Percentiles rank a stretch among this genome's conserved stretches.
phyloP scores from a whole-genome alignment of 2,329 filamentous ascomycete species.

The Aureobasidium lini region DNA sequence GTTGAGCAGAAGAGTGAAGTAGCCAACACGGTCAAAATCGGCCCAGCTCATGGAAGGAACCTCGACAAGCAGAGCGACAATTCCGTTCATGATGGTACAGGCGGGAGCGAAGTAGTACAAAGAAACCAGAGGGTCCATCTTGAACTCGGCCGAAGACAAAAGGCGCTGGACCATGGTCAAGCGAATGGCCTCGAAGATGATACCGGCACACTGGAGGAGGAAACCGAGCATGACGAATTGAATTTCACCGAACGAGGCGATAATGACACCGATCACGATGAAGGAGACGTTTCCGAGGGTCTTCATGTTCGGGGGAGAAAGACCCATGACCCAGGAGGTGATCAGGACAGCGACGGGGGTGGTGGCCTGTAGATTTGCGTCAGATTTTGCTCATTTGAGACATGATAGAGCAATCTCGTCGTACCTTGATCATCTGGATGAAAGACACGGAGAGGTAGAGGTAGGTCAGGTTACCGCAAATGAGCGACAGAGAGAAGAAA shows the following conservation, averaged over 20 bases:
- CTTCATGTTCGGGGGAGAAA: constrained; percentile 75
- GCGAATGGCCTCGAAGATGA: constrained; percentile 74
- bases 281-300: constrained; percentile 87
- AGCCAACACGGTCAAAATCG: constrained; percentile 66
- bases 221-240: constrained; percentile 78
- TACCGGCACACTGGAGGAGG: constrained; percentile 69
- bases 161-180: constrained; percentile 79
- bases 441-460: constrained; percentile 93
- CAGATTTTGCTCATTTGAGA: constrained; percentile 5
- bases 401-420: constrained; percentile 19
- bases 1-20: constrained; percentile 66
- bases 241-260: constrained; percentile 93
- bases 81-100: constrained; percentile 73
- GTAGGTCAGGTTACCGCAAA: constrained; percentile 93
- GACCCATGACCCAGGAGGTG: constrained; percentile 79
- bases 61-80: constrained; percentile 67
- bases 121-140: constrained; percentile 85
- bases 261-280: constrained; percentile 89
- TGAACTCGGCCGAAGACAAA: constrained; percentile 75
- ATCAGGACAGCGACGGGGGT: constrained; percentile 90
- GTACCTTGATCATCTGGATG: constrained; percentile 97
- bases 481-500: constrained; percentile 93
- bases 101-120: constrained; percentile 86
- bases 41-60: constrained; percentile 60
- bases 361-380: constrained; percentile 57